Evolutionary conservation across 2,329 filamentous ascomycete species (phyloP).

Genomic region (Penicillium sp.): DNA sequence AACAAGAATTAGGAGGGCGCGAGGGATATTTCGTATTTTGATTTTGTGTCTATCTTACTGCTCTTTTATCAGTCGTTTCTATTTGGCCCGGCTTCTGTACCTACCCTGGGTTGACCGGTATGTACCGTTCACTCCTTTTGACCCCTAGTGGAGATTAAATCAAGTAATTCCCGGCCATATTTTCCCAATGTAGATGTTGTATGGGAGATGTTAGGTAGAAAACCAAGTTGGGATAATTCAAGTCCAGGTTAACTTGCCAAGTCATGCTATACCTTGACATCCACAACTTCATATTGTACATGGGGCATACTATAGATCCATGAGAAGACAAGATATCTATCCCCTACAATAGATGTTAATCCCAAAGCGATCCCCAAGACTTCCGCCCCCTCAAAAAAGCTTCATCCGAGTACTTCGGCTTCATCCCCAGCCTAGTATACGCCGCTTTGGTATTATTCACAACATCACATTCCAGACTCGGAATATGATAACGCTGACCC

Average conservation of each 20-base stretch:
- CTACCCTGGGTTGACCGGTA: conserved; percentile 6
- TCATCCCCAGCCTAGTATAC: background rate
- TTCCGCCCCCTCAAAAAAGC: background rate
- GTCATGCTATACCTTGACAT: background rate
- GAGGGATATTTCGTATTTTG: conserved; percentile 16
- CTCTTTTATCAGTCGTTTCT: conserved; percentile 5
- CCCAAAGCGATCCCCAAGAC: conserved; percentile 1
- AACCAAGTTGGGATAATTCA: background rate
- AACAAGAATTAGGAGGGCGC: conserved; percentile 26
- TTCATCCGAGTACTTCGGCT: background rate
- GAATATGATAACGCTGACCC: background rate
- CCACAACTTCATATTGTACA: background rate
- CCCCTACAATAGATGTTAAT: background rate
- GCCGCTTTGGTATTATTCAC: background rate
- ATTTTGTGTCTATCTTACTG: conserved; percentile 11
- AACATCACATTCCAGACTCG: background rate
- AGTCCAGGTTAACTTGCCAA: background rate
- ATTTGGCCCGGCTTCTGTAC: conserved; percentile 1
- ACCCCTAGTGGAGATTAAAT: conserved; percentile 5
- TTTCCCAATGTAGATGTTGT: background rate
- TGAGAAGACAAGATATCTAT: background rate
- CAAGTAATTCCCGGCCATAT: background rate
- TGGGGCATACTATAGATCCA: background rate
- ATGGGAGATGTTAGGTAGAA: too few relatives aligned
- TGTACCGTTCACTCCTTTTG: conserved; percentile 13